Evolutionary conservation across 495 filamentous ascomycete species (phyloP).

Genomic region (Pseudotulostoma volvatum): DNA sequence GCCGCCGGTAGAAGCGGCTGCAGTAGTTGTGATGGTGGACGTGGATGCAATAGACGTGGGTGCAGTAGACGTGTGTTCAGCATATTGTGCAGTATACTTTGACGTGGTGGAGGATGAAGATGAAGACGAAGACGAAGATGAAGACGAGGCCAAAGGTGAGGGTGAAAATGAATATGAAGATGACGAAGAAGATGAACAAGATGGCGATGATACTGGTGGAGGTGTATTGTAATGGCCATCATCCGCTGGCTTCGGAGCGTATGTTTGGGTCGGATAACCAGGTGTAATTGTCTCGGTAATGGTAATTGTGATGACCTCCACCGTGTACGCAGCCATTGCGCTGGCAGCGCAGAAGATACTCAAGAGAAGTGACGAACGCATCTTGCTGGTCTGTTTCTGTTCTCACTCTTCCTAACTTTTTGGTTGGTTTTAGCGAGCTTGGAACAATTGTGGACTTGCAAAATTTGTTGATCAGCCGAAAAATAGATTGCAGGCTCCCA

Average conservation of each 20-base stretch:
- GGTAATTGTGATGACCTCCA: slow-evolving; percentile 39
- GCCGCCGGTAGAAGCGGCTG: slow-evolving; percentile 5
- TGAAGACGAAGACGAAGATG: slow-evolving; percentile 1
- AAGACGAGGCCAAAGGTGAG: slow-evolving; percentile 1
- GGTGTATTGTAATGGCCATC: slow-evolving; percentile 3
- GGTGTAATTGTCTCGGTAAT: slow-evolving; percentile 40
- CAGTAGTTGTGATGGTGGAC: slow-evolving; percentile 7
- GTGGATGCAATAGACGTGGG: slow-evolving; percentile 8
- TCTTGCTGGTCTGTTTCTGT: slow-evolving; percentile 21
- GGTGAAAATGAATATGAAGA: slow-evolving; percentile 3
- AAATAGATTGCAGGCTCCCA: neutral
- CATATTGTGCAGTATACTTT: no score
- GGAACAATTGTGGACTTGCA: no score
- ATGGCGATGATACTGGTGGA: slow-evolving; percentile 9
- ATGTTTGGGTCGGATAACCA: slow-evolving; percentile 12
- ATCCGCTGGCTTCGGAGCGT: neutral
- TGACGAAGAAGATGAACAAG: slow-evolving; percentile 2
- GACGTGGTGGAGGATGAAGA: slow-evolving; percentile 8
- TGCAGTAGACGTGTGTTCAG: slow-evolving; percentile 11
- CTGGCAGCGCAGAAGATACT: slow-evolving; percentile 43
- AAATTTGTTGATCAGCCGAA: neutral
- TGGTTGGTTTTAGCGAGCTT: neutral
- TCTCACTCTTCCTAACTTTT: neutral
- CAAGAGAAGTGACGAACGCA: slow-evolving; percentile 52
- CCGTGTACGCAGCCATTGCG: slow-evolving; percentile 38